Evolutionary conservation across 257 asterid genomes (phyloP), one percentile per base, ranked within the genome.

Genomic region (Avicennia marina): DNA sequence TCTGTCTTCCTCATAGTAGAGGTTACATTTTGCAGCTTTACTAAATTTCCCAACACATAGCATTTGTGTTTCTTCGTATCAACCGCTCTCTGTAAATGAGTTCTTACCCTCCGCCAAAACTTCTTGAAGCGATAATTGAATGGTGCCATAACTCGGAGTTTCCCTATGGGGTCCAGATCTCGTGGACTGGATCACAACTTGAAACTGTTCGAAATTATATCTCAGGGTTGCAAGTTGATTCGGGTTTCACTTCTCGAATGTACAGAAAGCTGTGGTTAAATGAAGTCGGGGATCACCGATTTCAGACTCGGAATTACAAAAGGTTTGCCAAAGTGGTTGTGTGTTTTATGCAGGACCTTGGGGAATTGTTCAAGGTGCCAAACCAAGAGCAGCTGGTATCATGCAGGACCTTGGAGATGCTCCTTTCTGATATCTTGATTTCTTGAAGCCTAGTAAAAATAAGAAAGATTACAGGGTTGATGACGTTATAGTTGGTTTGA

Each of bases 401-500:
- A 29, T 21, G 15, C 58, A 16, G 17, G 43, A 49, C 1, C 56
- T 53, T 53, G 43, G 5, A 22, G 21, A 0, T 47, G 11, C 29
- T 21, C 17, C 4, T 15, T 36, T 36, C 41, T 5, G 41, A 36
- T 5, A 7, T 36, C 3, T 36, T 36, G 3, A 36, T 36, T 36
- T n/a, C n/a, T n/a, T n/a, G n/a, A n/a, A n/a, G n/a, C n/a, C n/a
- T n/a, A n/a, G n/a, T n/a, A n/a, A n/a, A n/a, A n/a, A n/a, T 8
- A 22, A 36, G 13, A 19, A 18, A 33, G 26, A 25, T 42, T 52
- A 57, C 15, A 1, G 9, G 41, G 41, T 36, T 32, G 65, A 56
- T 2, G 67, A 62, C 4, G 45, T 55, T 1, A 20, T 46, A 5
- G 67, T 22, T 2, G 78, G 85, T 53, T 74, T 21, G 47, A 62